These are phyloP conservation scores for Acacia melanoxylon DNA, from an alignment of 306 rosid genomes.

Conservation along the genomic window DNA sequence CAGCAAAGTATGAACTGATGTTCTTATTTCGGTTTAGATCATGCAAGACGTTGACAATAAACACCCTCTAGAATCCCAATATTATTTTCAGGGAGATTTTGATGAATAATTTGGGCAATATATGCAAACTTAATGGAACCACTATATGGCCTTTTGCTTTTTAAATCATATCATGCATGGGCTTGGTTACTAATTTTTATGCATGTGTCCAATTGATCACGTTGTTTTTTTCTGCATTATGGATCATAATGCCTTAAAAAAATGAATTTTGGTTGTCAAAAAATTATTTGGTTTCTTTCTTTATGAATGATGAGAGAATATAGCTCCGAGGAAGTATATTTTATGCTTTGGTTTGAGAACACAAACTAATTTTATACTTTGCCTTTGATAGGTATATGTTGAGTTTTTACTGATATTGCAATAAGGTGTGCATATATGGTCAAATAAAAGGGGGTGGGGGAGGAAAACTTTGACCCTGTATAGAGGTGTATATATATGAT, in stretches of 20 bases:
- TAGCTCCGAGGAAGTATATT: not conserved
- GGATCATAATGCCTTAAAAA: too few relatives aligned
- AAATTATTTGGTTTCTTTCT: not conserved
- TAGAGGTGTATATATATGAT: not conserved
- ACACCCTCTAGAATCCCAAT: not conserved
- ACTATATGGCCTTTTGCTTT: not conserved
- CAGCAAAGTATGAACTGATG: conserved; percentile 54
- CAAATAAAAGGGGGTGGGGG: not conserved
- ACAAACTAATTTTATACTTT: not conserved
- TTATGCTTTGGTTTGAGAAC: not conserved
- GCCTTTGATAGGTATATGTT: not conserved
- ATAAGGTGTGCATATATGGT: not conserved
- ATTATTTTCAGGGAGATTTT: not conserved
- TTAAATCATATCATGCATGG: not conserved
- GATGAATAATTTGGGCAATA: not conserved
- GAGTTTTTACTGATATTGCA: not conserved
- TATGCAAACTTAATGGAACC: not conserved
- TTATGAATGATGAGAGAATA: not conserved
- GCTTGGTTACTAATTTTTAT: not conserved
- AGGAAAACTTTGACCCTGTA: not conserved
- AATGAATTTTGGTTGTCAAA: not conserved
- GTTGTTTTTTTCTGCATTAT: too few relatives aligned
- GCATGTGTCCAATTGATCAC: not conserved
- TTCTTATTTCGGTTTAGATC: not conserved
- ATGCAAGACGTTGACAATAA: not conserved